phyloP scores from a whole-genome alignment of 164 flowering plant genomes.

The Tetracentron sinense region DNA sequence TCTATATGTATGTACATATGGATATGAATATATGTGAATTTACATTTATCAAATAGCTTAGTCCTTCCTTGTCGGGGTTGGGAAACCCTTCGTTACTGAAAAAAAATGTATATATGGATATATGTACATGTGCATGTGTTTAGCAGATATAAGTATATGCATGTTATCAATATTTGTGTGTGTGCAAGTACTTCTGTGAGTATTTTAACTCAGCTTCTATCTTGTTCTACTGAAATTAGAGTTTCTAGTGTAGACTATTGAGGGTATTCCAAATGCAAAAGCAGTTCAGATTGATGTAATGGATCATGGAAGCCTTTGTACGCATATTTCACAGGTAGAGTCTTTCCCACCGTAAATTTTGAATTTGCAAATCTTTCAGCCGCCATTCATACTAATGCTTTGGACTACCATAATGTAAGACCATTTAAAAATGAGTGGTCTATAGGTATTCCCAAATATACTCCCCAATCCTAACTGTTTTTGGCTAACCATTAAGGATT shows the following conservation, averaged over 20 bases:
- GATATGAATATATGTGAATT: no score
- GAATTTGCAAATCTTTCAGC: conserved; percentile 2
- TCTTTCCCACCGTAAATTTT: not conserved
- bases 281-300: conserved; percentile 77
- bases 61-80: no score
- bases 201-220: not conserved
- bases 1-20: no score
- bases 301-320: conserved; percentile 51
- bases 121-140: no score
- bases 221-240: not conserved
- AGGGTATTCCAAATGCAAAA: conserved; percentile 71
- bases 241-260: conserved; percentile 42
- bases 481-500: no score
- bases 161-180: not conserved
- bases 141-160: no score
- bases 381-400: not conserved
- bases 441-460: no score
- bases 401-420: not conserved
- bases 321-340: conserved; percentile 69
- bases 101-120: no score
- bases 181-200: not conserved
- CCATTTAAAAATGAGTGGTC: no score
- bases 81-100: no score
- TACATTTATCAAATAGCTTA: no score
- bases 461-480: no score